Evolutionary conservation across 345 rosid genomes (phyloP), one percentile per base, ranked within the genome.

Genomic region (Pugionium dolabratum): DNA sequence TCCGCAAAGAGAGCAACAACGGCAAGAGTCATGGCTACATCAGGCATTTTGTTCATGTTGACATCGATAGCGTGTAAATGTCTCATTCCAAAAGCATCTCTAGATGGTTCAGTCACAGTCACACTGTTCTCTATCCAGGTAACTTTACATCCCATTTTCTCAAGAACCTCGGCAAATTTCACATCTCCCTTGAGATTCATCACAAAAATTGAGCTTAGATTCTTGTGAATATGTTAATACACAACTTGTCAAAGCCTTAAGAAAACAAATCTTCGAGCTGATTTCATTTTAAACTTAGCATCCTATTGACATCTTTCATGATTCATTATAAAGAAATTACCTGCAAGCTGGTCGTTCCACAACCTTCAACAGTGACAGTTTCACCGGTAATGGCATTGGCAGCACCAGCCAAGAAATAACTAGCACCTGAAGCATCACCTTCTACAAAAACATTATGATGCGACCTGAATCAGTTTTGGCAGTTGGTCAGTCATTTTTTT

Each of bases 11-110:
- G 93, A 5, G 99, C 97, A 79, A 86, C 95, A 44, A 95, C 96
- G 1, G 99, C 97, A 47, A 91, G 88, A 55, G 99, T 95, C 96
- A 89, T 88, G 55, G 97, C 97, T 66, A 88, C 99, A 63, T 94
- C 97, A 31, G 97, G 97, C 97, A 94, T 94, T 84, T 94, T 94
- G 88, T 94, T 91, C 99, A 91, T 91, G 86, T 94, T 84, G 45
- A 94, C 93, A 57, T 90, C 99, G 66, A 94, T 67, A 52, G 90
- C 91, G 0, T 52, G 71, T 66, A 94, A 76, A 74, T 87, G 93
- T 59, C 87, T 91, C 78, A 81, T 81, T 54, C 91, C 83, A 40
- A 68, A 85, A 66, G 89, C 79, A 74, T 79, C 83, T 54, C 93
- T 79, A 6, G 90, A 85, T 51, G 95, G 97, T 51, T 97, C 99